Conservation (phyloP, 495 filamentous ascomycete species). For the Astrothelium macrocarpum region DNA sequence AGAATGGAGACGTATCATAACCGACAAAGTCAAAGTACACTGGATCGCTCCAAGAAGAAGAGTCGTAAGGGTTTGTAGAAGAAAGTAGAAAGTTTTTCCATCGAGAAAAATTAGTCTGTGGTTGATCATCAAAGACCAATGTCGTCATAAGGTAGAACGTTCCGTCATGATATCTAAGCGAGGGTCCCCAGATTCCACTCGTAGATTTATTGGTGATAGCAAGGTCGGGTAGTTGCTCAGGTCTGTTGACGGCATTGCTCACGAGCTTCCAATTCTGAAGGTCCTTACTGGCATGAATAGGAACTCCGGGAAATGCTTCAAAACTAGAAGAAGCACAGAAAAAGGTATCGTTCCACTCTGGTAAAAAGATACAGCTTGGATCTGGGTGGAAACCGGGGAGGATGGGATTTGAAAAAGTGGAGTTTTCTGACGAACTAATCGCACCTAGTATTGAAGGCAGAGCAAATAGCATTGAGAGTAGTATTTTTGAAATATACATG, state of each 20-base stretch:
- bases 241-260: constrained; percentile 26
- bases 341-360: constrained; percentile 40
- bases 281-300: constrained; percentile 44
- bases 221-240: constrained; percentile 16
- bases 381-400: constrained; percentile 48
- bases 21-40: constrained; percentile 28
- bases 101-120: constrained; percentile 6
- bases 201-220: constrained; percentile 17
- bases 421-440: background rate
- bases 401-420: constrained; percentile 38
- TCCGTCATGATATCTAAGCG: constrained; percentile 21
- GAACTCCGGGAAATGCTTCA: constrained; percentile 45
- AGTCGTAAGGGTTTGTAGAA: constrained; percentile 18
- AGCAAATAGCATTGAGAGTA: background rate
- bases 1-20: constrained; percentile 40
- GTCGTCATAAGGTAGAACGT: constrained; percentile 28
- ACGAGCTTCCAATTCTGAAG: constrained; percentile 44
- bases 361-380: constrained; percentile 44
- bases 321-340: constrained; percentile 47
- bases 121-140: constrained; percentile 18
- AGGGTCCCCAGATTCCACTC: constrained; percentile 26
- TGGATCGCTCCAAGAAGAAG: constrained; percentile 31
- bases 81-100: constrained; percentile 17
- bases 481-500: background rate
- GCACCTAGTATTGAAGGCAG: background rate